phyloP scores from a whole-genome alignment of 345 rosid species.

The Hibiscus tridactylites region DNA sequence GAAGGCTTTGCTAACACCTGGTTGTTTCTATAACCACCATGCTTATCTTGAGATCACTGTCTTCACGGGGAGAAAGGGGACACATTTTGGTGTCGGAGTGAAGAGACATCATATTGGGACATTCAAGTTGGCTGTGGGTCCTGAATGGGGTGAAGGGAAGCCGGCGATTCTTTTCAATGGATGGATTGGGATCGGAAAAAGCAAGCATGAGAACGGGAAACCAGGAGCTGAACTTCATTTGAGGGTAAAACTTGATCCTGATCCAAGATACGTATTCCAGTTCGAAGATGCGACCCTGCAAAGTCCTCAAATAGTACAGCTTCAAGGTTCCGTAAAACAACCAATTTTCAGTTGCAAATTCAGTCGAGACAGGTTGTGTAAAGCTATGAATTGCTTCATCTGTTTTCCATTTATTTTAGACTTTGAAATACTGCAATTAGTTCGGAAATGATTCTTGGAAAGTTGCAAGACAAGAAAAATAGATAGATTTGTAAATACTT shows the following conservation, averaged over 20 bases:
- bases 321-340: slow-evolving; percentile 81
- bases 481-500: not conserved
- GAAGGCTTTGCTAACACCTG: slow-evolving; percentile 61
- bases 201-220: slow-evolving; percentile 50
- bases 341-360: slow-evolving; percentile 95
- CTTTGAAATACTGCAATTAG: not conserved
- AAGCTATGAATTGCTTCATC: not conserved
- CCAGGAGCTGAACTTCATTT: slow-evolving; percentile 80
- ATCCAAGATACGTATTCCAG: slow-evolving; percentile 89
- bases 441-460: not conserved
- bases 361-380: slow-evolving; percentile 74
- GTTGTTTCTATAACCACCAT: slow-evolving; percentile 66
- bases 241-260: slow-evolving; percentile 86
- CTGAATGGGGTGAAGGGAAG: slow-evolving; percentile 83
- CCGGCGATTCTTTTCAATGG: slow-evolving; percentile 70
- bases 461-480: no score
- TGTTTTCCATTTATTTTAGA: not conserved
- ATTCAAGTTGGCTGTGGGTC: slow-evolving; percentile 73
- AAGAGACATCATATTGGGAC: slow-evolving; percentile 79
- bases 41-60: slow-evolving; percentile 69
- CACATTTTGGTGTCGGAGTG: slow-evolving; percentile 65
- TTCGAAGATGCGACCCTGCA: slow-evolving; percentile 69
- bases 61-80: slow-evolving; percentile 57
- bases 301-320: slow-evolving; percentile 95
- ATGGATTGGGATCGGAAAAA: slow-evolving; percentile 84